These are phyloP conservation scores for Yamadazyma insecticola DNA, from an alignment of 805 yeast species.

Conservation along the genomic window DNA sequence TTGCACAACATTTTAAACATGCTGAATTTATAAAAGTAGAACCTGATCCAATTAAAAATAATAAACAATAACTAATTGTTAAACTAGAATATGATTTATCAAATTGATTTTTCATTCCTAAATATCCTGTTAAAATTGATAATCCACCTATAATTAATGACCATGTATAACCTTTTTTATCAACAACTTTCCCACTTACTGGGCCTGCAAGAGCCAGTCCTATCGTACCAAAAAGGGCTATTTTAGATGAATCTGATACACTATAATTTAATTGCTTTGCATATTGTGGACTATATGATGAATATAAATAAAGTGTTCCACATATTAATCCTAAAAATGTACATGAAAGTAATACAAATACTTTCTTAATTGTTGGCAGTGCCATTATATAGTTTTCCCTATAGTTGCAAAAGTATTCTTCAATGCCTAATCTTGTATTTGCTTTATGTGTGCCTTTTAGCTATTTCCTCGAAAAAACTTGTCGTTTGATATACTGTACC, in stretches of 20 bases:
- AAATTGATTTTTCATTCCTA: constrained; percentile 49
- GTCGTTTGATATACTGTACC: too few relatives aligned
- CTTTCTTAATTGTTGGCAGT: constrained; percentile 18
- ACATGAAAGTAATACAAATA: constrained; percentile 23
- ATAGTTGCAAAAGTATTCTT: too few relatives aligned
- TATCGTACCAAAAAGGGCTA: constrained; percentile 65
- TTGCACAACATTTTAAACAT: constrained; percentile 68
- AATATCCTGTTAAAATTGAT: constrained; percentile 51
- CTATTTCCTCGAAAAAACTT: too few relatives aligned
- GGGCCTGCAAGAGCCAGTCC: constrained; percentile 67
- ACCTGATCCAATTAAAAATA: constrained; percentile 61
- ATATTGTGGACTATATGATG: constrained; percentile 76
- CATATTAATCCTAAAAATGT: constrained; percentile 50
- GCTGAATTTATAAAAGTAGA: constrained; percentile 63
- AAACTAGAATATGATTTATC: constrained; percentile 36
- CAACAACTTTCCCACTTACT: constrained; percentile 61
- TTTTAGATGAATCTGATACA: constrained; percentile 58
- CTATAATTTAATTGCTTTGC: constrained; percentile 53
- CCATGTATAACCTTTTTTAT: constrained; percentile 51
- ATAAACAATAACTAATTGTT: constrained; percentile 38
- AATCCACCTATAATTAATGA: constrained; percentile 50
- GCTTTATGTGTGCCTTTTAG: too few relatives aligned
- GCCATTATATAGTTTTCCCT: constrained; percentile 6
- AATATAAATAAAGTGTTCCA: constrained; percentile 72
- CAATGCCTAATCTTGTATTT: too few relatives aligned